Evolutionary conservation across 2,329 filamentous ascomycete genomes (phyloP).

Genomic region (Esteya vermicola): DNA sequence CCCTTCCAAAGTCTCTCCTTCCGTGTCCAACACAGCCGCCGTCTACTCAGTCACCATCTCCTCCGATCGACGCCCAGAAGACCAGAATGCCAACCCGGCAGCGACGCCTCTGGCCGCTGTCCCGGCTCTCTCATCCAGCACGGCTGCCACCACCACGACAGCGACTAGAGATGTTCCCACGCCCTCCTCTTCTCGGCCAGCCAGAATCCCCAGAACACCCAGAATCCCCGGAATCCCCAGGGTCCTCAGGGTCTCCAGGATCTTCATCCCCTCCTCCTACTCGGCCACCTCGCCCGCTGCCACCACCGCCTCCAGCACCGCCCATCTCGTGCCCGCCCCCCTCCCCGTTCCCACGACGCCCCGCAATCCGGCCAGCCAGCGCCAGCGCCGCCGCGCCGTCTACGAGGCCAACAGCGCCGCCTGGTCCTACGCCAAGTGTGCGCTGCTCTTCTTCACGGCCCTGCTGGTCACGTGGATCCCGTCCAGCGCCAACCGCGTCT

Average conservation of each 20-base stretch:
- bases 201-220: no score
- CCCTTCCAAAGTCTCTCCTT: neutral
- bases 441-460: slow-evolving; percentile 57
- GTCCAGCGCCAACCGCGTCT: slow-evolving; percentile 64
- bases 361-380: slow-evolving; percentile 11
- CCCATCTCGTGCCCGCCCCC: neutral
- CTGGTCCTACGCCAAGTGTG: slow-evolving; percentile 56
- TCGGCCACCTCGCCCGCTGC: neutral
- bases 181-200: no score
- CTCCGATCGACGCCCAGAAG: slow-evolving; percentile 17
- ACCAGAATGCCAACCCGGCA: slow-evolving; percentile 34
- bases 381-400: slow-evolving; percentile 20
- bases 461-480: slow-evolving; percentile 64
- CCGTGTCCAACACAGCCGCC: neutral
- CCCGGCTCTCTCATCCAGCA: neutral
- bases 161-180: no score
- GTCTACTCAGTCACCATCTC: slow-evolving; percentile 39
- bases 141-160: neutral
- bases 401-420: slow-evolving; percentile 47
- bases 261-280: neutral
- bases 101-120: slow-evolving; percentile 27
- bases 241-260: neutral
- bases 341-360: slow-evolving; percentile 1
- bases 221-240: no score
- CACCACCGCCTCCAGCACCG: neutral